Conservation (phyloP, 2,329 filamentous ascomycete genomes). For the Phyllosticta citrichinensis region DNA sequence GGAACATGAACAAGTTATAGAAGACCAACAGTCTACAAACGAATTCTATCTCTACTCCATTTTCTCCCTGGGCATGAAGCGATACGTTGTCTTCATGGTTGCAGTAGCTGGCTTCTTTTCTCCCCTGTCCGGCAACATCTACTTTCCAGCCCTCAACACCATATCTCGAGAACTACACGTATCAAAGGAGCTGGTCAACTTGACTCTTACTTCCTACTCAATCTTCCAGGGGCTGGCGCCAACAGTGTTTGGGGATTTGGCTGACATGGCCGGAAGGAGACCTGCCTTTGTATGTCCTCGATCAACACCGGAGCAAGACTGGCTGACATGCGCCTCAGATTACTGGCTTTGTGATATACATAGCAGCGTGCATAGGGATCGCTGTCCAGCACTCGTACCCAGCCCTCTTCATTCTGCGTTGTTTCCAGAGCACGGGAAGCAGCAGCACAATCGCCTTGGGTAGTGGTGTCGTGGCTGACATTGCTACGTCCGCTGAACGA, state of each 20-base stretch:
- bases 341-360: constrained; percentile 26
- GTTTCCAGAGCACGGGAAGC: constrained; percentile 30
- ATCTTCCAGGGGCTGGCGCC: constrained; percentile 45
- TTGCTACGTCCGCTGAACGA: constrained; percentile 31
- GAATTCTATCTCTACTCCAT: constrained; percentile 14
- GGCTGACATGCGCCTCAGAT: constrained; percentile 16
- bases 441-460: constrained; percentile 32
- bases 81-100: constrained; percentile 39
- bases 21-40: constrained; percentile 12
- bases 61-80: constrained; percentile 26
- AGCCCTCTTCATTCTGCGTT: constrained; percentile 25
- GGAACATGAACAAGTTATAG: constrained; percentile 11
- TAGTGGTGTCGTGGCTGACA: constrained; percentile 32
- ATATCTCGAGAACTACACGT: constrained; percentile 27
- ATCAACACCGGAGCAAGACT: neutral
- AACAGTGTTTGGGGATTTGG: constrained; percentile 41
- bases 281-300: constrained; percentile 32
- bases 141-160: constrained; percentile 17
- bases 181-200: constrained; percentile 20
- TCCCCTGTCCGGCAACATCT: constrained; percentile 31
- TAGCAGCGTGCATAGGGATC: constrained; percentile 24
- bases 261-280: constrained; percentile 41
- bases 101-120: constrained; percentile 44
- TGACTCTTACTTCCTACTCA: constrained; percentile 34
- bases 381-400: constrained; percentile 24